A percentile compares a stretch with the other conserved stretches of the same genome.
Evolutionary conservation across 78 protist genomes (phyloP).

Genomic region (Pigoraptor vietnamica): DNA sequence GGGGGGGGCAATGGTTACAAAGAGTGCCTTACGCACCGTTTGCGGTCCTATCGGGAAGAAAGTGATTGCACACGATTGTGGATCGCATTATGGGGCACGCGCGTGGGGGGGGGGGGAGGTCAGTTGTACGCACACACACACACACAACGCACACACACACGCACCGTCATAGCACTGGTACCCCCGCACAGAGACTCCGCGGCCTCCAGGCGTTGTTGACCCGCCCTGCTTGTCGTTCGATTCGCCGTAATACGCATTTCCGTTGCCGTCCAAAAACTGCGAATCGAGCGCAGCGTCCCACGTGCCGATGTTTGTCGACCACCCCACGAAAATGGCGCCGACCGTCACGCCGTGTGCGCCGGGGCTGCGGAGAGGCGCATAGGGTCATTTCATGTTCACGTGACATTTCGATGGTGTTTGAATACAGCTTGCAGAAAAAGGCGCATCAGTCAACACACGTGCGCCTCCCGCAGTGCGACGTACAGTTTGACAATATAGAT

Average conservation of each 20-base stretch:
- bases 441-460: background rate
- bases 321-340: background rate
- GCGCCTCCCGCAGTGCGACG: no score
- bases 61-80: background rate
- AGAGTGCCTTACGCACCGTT: background rate
- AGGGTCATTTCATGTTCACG: background rate
- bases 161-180: background rate
- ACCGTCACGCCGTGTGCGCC: background rate
- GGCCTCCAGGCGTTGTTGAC: background rate
- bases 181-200: background rate
- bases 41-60: background rate
- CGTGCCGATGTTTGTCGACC: background rate
- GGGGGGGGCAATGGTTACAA: no score
- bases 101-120: background rate
- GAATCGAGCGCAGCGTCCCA: background rate
- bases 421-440: background rate
- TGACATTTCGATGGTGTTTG: background rate
- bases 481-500: no score
- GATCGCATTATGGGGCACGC: background rate
- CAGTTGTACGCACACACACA: background rate
- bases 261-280: background rate
- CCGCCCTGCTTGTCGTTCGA: background rate
- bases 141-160: background rate
- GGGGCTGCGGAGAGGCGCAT: no score
- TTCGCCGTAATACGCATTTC: background rate